These are phyloP conservation scores for Teunomyces gatunensis DNA, from an alignment of 805 yeast genomes.

Conservation along the genomic window DNA sequence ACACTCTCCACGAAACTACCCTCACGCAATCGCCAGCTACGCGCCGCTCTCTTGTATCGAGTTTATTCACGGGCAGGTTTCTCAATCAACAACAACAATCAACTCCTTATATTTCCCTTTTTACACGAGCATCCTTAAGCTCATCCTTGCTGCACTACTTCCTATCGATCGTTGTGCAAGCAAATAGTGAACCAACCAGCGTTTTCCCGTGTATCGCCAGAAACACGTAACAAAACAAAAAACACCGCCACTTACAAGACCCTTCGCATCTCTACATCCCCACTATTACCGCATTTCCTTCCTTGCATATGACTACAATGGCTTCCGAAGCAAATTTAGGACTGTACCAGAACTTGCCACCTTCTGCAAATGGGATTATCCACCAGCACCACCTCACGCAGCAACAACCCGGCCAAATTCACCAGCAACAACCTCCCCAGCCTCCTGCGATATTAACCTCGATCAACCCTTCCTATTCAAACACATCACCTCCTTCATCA, in stretches of 20 bases:
- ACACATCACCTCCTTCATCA: slow-evolving; percentile 8
- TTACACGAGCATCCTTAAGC: neutral
- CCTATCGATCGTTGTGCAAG: neutral
- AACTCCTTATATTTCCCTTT: neutral
- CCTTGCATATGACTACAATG: slow-evolving; percentile 12
- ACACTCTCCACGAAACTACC: neutral
- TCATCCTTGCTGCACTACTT: neutral
- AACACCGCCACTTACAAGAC: neutral
- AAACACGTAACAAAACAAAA: slow-evolving; percentile 1
- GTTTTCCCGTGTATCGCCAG: neutral
- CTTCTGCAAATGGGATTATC: slow-evolving; percentile 4
- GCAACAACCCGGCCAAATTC: slow-evolving; percentile 6
- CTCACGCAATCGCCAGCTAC: neutral
- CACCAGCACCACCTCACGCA: slow-evolving; percentile 3
- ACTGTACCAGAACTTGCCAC: slow-evolving; percentile 11
- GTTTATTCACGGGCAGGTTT: neutral
- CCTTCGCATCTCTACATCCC: slow-evolving; percentile 3
- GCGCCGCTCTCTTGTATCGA: slow-evolving; percentile 1
- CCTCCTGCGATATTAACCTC: slow-evolving; percentile 7
- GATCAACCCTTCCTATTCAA: neutral
- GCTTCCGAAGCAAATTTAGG: slow-evolving; percentile 12
- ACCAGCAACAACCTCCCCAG: slow-evolving; percentile 9
- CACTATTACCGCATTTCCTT: neutral
- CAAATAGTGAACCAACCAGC: neutral
- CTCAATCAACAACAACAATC: neutral